Conservation (phyloP, 768 basidiomycete genomes). For the Lanmaoa pseudosensibilis region DNA sequence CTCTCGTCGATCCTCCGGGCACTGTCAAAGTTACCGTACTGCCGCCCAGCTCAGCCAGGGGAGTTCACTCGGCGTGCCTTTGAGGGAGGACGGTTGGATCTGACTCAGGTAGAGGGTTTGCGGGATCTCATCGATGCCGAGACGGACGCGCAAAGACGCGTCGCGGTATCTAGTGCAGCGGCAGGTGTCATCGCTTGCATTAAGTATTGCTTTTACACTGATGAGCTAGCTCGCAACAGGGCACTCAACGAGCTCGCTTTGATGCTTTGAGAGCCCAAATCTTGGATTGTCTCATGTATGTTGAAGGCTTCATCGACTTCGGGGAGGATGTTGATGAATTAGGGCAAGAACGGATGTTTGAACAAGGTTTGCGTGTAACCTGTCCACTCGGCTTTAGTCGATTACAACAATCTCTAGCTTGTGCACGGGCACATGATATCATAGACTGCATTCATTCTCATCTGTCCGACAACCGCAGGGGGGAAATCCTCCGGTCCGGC, state of each 20-base stretch:
- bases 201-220: background rate
- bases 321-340: constrained; percentile 84
- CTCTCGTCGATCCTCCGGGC: constrained; percentile 67
- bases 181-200: constrained; percentile 43
- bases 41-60: constrained; percentile 79
- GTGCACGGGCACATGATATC: constrained; percentile 48
- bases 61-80: constrained; percentile 90
- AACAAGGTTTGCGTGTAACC: constrained; percentile 49
- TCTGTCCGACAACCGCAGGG: constrained; percentile 69
- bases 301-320: constrained; percentile 92
- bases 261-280: constrained; percentile 64
- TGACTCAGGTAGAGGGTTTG: constrained; percentile 88
- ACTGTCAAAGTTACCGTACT: constrained; percentile 58
- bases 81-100: constrained; percentile 74
- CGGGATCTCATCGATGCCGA: constrained; percentile 87
- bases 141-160: constrained; percentile 75
- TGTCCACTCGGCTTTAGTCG: background rate
- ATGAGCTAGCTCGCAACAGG: constrained; percentile 45
- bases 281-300: constrained; percentile 69
- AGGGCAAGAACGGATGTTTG: constrained; percentile 72
- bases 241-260: constrained; percentile 56
- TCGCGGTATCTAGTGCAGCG: constrained; percentile 67
- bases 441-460: constrained; percentile 52
- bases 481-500: constrained; percentile 82
- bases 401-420: constrained; percentile 42